Base-by-base conservation (phyloP, 2,329 filamentous ascomycete species). In the Westerdykella sp. region DNA sequence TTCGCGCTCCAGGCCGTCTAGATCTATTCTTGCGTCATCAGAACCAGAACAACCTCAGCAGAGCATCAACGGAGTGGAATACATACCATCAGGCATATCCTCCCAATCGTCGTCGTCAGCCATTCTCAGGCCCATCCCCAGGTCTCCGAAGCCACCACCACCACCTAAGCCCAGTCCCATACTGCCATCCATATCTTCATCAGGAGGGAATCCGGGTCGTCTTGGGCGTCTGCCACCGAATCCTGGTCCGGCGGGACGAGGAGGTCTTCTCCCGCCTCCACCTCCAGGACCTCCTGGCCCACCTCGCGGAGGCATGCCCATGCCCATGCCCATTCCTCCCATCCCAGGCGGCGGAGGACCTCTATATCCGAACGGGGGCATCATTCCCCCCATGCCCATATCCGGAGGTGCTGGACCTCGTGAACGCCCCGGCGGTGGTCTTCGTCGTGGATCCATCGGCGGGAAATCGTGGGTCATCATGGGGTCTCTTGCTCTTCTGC, bases 291-390 rank as follows among this genome's bases (percentile, higher is more conserved):
- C 25, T 28, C 25, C 25, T 5, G 25, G 25, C 25, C 25, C 25
- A 12, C 25, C 25, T 28, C 25, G 25, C 11, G 25, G 25, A 28
- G 41, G 40, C 15, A 41, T 41, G 6, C 39, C 38, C 38, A 41
- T 44, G 12, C 42, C 42, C 37, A 43, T 43, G 11, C 31, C 31
- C 16, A 25, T 21, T 23, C 21, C 28, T 14, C 13, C 18, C 11
- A 21, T 14, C 21, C 30, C 32, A 16, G 16, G 21, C 12, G 39
- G 28, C 12, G 25, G 31, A 35, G 22, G 30, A 38, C 15, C 15
- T 18, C 36, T 3, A 22, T 10, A 15, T 6, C n/a, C 15, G 18
- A 14, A 18, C 9, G 36, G 36, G 4, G 14, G 22, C n/a, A n/a
- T n/a, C n/a, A n/a, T n/a, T n/a, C n/a, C n/a, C n/a, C 21, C 18